phyloP scores from a whole-genome alignment of 2,329 filamentous ascomycete species.

The Fusarium dlaminii region DNA sequence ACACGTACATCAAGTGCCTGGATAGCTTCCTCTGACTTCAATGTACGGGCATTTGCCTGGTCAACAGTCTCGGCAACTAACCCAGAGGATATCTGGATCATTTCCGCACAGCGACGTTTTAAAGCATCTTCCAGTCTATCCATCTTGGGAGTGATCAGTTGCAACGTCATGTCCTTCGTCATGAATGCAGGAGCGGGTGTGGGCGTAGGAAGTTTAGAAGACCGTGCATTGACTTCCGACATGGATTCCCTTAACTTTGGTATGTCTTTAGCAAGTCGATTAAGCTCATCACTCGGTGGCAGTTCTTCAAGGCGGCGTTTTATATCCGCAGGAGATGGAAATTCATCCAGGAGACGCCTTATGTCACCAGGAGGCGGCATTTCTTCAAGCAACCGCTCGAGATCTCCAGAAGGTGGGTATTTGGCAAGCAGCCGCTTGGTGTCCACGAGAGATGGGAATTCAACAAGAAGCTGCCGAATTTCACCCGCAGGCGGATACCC shows the following conservation, averaged over 20 bases:
- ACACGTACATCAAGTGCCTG: constrained; percentile 1
- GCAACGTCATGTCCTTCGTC: constrained; percentile 13
- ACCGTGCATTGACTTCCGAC: neutral
- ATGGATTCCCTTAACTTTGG: constrained; percentile 5
- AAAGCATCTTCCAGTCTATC: constrained; percentile 9
- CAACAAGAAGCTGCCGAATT: neutral
- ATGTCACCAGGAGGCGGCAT: neutral
- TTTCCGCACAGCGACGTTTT: neutral
- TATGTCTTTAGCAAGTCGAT: neutral
- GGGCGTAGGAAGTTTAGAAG: neutral
- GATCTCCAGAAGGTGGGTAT: neutral
- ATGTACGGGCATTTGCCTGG: constrained; percentile 22
- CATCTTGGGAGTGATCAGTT: constrained; percentile 14
- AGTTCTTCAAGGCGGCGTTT: constrained; percentile 10
- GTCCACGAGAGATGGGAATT: neutral
- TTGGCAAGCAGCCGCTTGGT: neutral
- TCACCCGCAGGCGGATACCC: constrained; percentile 1
- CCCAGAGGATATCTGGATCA: constrained; percentile 3
- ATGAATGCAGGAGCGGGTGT: neutral
- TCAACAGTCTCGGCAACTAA: constrained; percentile 35
- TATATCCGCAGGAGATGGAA: neutral
- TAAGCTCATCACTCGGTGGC: constrained; percentile 4
- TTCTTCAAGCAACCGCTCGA: neutral
- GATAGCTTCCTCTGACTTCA: constrained; percentile 14
- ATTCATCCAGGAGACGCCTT: neutral